Evolutionary conservation across 805 yeast genomes (phyloP), one percentile per base, ranked within the genome.

Genomic region (Saccharomyces eubayanus): DNA sequence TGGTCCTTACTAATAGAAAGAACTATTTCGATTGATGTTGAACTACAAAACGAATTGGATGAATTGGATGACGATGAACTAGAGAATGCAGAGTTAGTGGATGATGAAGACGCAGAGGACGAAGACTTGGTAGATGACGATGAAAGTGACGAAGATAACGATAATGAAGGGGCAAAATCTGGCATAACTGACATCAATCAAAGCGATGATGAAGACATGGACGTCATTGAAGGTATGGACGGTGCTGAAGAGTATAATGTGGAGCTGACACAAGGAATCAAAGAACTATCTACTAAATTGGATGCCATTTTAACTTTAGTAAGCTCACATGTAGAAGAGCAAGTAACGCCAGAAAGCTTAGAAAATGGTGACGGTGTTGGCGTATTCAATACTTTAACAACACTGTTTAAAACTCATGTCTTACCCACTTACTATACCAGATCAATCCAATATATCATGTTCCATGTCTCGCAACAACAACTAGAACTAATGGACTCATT

Each of bases 361-460:
- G 77, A 77, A 52, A 72, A 77, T 27, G 90, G 87, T 12, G 82
- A 79, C 54, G 89, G 90, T 1, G 79, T 89, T 6, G 70, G 76
- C 12, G 72, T 88, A 14, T 92, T 84, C 72, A 85, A 84, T 59
- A 84, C 88, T 2, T 73, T 94, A 53, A 80, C 87, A 0, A 80
- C 91, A 1, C 74, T 88, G 28, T 92, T 92, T 76, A 84, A 83
- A 63, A 78, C 89, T 1, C 94, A 89, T 61, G 80, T 94, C 43
- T 74, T 92, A 56, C 95, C 97, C 27, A 94, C 99, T 1, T 96
- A 91, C 69, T 85, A 86, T 67, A 92, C 98, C 11, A 83, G 88
- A 63, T 84, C 90, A 45, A 84, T 89, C 24, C 99, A 92, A 70
- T 92, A 87, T 65, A 73, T 91, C 28, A 69, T 91, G 68, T 92